phyloP scores from a whole-genome alignment of 345 rosid genomes.

The Lepidium sativum region DNA sequence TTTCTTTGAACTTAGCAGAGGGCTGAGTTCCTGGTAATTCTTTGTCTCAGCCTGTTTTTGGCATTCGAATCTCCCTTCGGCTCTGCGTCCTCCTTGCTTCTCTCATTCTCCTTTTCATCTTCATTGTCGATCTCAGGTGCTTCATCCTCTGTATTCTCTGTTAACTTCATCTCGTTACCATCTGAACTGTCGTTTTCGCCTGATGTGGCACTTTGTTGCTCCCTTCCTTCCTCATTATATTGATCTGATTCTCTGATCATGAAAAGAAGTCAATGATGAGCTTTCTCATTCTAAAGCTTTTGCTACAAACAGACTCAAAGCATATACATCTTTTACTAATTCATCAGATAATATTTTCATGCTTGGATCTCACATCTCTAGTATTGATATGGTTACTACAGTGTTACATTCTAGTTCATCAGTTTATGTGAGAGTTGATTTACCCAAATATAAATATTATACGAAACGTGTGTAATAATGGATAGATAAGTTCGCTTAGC shows the following conservation, averaged over 20 bases:
- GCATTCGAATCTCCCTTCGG: constrained; percentile 28
- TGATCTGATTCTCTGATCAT: constrained; percentile 30
- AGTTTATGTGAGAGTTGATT: neutral
- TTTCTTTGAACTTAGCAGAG: constrained; percentile 27
- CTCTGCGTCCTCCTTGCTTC: constrained; percentile 11
- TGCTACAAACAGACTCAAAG: neutral
- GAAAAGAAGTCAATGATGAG: neutral
- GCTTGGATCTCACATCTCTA: neutral
- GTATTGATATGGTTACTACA: too few relatives aligned
- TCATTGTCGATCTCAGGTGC: constrained; percentile 9
- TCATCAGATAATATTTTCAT: neutral
- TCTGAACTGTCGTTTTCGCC: constrained; percentile 22
- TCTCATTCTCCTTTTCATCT: constrained; percentile 16
- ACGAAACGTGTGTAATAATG: neutral
- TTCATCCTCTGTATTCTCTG: constrained; percentile 29
- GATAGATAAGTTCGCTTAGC: neutral
- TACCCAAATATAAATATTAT: neutral
- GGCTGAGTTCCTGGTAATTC: constrained; percentile 48
- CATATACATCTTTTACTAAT: neutral
- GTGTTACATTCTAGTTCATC: neutral
- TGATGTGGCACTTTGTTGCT: constrained; percentile 12
- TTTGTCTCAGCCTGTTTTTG: constrained; percentile 49
- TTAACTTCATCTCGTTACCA: constrained; percentile 24
- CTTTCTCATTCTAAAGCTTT: neutral
- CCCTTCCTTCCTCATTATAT: constrained; percentile 23